Evolutionary conservation across 78 protist species (phyloP).

Genomic region (Guillardia theta): DNA sequence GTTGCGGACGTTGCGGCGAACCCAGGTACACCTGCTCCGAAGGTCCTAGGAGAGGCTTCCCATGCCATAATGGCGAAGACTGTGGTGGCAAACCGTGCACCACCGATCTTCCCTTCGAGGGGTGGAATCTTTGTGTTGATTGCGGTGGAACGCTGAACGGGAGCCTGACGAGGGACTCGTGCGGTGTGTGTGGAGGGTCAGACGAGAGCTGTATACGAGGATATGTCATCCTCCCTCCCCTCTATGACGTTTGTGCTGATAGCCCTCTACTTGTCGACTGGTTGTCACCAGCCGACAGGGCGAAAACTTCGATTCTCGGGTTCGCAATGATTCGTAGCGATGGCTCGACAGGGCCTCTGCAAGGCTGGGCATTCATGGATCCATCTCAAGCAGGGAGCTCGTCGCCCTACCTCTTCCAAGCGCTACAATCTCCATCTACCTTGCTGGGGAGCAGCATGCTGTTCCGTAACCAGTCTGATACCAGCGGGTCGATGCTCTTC

Average conservation of each 20-base stretch:
- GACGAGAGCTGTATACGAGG: neutral
- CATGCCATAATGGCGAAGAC: neutral
- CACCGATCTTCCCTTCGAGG: neutral
- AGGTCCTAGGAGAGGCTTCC: neutral
- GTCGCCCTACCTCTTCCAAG: too few relatives aligned
- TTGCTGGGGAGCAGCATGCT: too few relatives aligned
- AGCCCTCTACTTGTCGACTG: too few relatives aligned
- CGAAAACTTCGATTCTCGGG: too few relatives aligned
- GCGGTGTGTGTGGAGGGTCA: neutral
- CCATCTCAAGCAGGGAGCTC: too few relatives aligned
- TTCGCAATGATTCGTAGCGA: too few relatives aligned
- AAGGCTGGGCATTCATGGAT: too few relatives aligned
- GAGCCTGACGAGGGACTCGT: neutral
- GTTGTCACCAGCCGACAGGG: too few relatives aligned
- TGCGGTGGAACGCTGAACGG: neutral
- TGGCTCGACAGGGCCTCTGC: too few relatives aligned
- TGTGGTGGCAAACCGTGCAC: neutral
- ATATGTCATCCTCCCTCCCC: neutral
- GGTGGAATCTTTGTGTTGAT: neutral
- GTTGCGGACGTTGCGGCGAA: slow-evolving; percentile 52
- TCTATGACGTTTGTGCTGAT: neutral
- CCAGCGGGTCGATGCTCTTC: too few relatives aligned
- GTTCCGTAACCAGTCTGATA: too few relatives aligned
- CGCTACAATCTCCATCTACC: too few relatives aligned
- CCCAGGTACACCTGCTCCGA: neutral